phyloP scores from a whole-genome alignment of 2,329 filamentous ascomycete genomes.

The Akanthomyces uredinophilus region DNA sequence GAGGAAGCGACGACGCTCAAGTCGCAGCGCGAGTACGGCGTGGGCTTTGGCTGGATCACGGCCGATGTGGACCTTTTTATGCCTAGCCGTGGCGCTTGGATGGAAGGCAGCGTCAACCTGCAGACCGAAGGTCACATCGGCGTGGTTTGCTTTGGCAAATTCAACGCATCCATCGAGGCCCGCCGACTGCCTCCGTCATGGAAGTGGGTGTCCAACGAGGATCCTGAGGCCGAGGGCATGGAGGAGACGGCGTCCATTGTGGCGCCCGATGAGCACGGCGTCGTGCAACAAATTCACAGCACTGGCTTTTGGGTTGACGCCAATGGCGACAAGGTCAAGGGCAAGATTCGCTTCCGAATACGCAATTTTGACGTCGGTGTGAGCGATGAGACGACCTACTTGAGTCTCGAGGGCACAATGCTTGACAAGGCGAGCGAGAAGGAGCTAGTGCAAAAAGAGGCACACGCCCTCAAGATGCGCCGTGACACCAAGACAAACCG shows the following conservation, averaged over 20 bases:
- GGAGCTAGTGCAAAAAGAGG: slow-evolving; percentile 41
- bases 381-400: slow-evolving; percentile 69
- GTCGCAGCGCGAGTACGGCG: slow-evolving; percentile 75
- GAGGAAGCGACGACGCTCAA: slow-evolving; percentile 41
- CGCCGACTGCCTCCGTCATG: slow-evolving; percentile 70
- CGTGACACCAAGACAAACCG: slow-evolving; percentile 31
- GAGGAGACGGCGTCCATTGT: slow-evolving; percentile 38
- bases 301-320: slow-evolving; percentile 73
- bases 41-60: slow-evolving; percentile 82
- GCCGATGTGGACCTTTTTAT: slow-evolving; percentile 81
- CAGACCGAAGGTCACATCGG: slow-evolving; percentile 87
- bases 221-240: slow-evolving; percentile 33
- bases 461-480: slow-evolving; percentile 35
- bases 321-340: slow-evolving; percentile 62
- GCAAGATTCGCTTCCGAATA: slow-evolving; percentile 70
- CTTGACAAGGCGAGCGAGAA: slow-evolving; percentile 63
- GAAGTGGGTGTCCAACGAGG: slow-evolving; percentile 66
- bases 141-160: slow-evolving; percentile 82
- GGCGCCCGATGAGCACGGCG: slow-evolving; percentile 46
- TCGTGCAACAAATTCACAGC: slow-evolving; percentile 47
- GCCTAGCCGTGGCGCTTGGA: slow-evolving; percentile 64
- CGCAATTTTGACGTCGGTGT: slow-evolving; percentile 77
- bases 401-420: slow-evolving; percentile 87
- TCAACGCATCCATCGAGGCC: slow-evolving; percentile 82
- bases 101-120: slow-evolving; percentile 79